A percentile compares a stretch with the other conserved stretches of the same genome.
phyloP scores from a whole-genome alignment of 2,329 filamentous ascomycete genomes.

The Xylariales sp. region DNA sequence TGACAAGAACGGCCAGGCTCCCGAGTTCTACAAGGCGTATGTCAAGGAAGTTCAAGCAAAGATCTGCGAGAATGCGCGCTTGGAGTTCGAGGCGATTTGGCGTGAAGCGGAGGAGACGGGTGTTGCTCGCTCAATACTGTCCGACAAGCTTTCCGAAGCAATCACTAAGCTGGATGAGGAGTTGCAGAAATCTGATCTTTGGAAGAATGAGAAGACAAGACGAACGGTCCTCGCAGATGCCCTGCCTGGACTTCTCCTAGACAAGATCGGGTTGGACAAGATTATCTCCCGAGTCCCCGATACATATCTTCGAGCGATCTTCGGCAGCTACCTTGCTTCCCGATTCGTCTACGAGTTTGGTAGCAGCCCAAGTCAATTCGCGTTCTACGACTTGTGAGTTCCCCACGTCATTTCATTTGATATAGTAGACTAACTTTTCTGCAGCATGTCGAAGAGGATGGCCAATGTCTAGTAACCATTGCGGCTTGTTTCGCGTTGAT shows the following conservation, averaged over 20 bases:
- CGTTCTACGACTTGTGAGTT: slow-evolving; percentile 96
- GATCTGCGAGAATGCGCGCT: slow-evolving; percentile 83
- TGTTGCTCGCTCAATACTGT: slow-evolving; percentile 75
- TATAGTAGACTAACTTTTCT: slow-evolving; percentile 25
- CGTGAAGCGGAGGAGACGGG: slow-evolving; percentile 83
- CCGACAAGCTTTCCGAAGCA: slow-evolving; percentile 82
- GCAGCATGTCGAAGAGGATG: slow-evolving; percentile 63
- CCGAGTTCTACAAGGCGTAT: slow-evolving; percentile 89
- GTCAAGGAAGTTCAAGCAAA: slow-evolving; percentile 87
- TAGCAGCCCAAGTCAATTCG: slow-evolving; percentile 88
- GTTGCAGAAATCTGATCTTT: slow-evolving; percentile 86
- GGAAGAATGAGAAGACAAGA: slow-evolving; percentile 76
- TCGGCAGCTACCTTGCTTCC: slow-evolving; percentile 90
- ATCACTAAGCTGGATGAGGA: slow-evolving; percentile 98
- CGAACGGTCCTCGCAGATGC: slow-evolving; percentile 77
- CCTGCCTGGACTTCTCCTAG: slow-evolving; percentile 74
- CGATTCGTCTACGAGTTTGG: slow-evolving; percentile 96
- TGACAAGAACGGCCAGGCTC: slow-evolving; percentile 63
- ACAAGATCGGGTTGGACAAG: slow-evolving; percentile 87
- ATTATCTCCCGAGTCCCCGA: slow-evolving; percentile 86
- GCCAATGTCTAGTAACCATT: slow-evolving; percentile 42
- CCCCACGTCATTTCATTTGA: neutral
- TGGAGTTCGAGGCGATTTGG: slow-evolving; percentile 99
- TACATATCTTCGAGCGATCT: slow-evolving; percentile 88
- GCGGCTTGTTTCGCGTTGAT: too few relatives aligned